Evolutionary conservation across 2,329 filamentous ascomycete genomes (phyloP).

Genomic region (Phyllachora maydis): DNA sequence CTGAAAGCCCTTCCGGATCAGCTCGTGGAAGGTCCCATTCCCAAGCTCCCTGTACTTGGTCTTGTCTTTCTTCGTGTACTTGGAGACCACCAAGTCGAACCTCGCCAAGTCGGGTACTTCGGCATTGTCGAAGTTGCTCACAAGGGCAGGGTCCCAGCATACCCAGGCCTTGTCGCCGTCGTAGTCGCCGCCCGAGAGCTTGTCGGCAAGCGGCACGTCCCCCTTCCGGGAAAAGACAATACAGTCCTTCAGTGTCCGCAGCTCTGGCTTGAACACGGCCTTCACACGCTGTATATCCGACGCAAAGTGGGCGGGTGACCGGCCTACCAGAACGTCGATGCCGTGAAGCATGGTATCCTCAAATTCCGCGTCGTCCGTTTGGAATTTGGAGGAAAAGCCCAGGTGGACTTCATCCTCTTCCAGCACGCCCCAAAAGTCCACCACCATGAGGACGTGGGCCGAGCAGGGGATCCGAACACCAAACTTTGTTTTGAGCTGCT

Average conservation of each 20-base stretch:
- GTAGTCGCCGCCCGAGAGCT: constrained; percentile 62
- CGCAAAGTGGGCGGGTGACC: constrained; percentile 46
- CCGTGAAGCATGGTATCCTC: constrained; percentile 31
- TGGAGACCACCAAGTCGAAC: too few species aligned
- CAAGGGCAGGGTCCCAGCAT: constrained; percentile 49
- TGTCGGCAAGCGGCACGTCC: constrained; percentile 39
- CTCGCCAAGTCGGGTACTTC: constrained; percentile 28
- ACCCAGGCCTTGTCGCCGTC: constrained; percentile 65
- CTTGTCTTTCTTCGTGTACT: constrained; percentile 25
- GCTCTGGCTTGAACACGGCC: constrained; percentile 32
- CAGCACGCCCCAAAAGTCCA: constrained; percentile 41
- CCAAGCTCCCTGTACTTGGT: constrained; percentile 23
- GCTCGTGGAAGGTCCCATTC: constrained; percentile 11
- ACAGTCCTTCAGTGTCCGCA: constrained; percentile 55
- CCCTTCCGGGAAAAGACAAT: constrained; percentile 55
- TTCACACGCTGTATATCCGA: constrained; percentile 55
- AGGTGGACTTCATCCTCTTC: constrained; percentile 47
- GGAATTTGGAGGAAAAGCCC: constrained; percentile 45
- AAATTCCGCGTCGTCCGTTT: constrained; percentile 26
- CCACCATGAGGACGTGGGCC: constrained; percentile 42
- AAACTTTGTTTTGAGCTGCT: constrained; percentile 29
- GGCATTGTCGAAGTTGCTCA: constrained; percentile 44
- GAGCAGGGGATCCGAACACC: constrained; percentile 41
- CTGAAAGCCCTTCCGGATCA: constrained; percentile 29
- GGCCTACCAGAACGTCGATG: constrained; percentile 42